Base-by-base conservation (phyloP, 129 eudicot species). In the Heracleum sosnowskyi region DNA sequence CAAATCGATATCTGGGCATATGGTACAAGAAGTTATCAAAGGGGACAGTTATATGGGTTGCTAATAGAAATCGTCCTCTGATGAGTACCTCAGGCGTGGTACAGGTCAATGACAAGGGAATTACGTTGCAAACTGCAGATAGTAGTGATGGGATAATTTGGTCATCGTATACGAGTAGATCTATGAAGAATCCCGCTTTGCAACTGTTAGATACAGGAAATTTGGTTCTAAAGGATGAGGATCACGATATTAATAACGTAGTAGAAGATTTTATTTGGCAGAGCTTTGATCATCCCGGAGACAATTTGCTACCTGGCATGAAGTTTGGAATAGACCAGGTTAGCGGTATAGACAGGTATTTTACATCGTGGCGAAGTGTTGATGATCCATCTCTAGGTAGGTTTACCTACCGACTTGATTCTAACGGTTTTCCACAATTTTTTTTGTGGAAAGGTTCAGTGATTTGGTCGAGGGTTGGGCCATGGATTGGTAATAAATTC, bases 281-380 rank as follows among this genome's bases (percentile, higher is more conserved):
- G 42, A 81, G 79, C 35, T 81, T 75, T 46, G 83, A 81, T 75
- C 72, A 75, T 69, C 83, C 83, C 0, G 53, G 17, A 41, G 51
- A 72, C 29, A 41, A 5, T 72, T 0, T 72, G 34, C 76, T 41
- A 11, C 76, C 76, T 22, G 76, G 76, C 3, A 72, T 72, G 76
- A 72, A 41, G 76, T 40, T 22, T 8, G 76, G 76, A n/a, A 4
- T 72, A 16, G 35, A 72, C 35, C 29, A 41, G 53, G 76, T 24
- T n/a, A 24, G 10, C 1, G 76, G 76, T 2, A 12, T 72, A 10
- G 35, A 72, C 35, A 24, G 76, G 51, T 40, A 72, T 24, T n/a
- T 2, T 45, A 72, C 51, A 26, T 72, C 76, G 5, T 72, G 76
- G 76, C 41, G 24, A 37, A 72, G 76, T n/a, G 9, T 9, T 24